Base-by-base conservation (phyloP, 345 rosid species). In the Gossypium rotundifolium region DNA sequence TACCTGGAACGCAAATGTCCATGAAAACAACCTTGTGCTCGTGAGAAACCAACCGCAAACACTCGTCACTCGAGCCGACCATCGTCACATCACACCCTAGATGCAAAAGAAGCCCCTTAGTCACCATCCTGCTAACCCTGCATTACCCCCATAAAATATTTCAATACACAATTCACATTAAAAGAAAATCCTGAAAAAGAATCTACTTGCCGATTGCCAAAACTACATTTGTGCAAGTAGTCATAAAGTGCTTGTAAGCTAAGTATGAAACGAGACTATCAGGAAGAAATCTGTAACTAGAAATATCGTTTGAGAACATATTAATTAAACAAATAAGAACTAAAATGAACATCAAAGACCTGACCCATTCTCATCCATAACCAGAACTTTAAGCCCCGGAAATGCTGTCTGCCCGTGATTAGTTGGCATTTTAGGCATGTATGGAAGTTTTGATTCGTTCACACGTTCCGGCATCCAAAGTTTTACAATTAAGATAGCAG, bases 361-460 rank as follows among this genome's bases (percentile, higher is more conserved):
- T 80, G 45, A 93, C 99, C 96, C 82, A 9, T 90, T 93, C 55
- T 89, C 95, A 69, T 93, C 99, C 97, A 96, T 86, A 57, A 96
- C 89, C 79, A 96, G 86, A 78, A 91, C 98, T 85, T 91, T 96
- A 60, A 93, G 98, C 78, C 99, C 98, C 42, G 83, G 70, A 86
- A 93, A 91, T 75, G 81, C 78, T 52, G 81, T 75, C 69, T 82
- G 95, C 38, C 78, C 85, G 23, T 85, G 89, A 84, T 62, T 82
- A 45, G 82, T 78, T 70, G 89, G 75, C 70, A 16, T 73, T 79
- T 83, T 84, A 7, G 83, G 80, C 59, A 85, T 58, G 40, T 81
- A 82, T 0, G 83, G 72, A 45, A 75, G 83, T 76, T 89, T 89
- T 17, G 91, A 80, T 71, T 88, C 93, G 48, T 81, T 91, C 70